phyloP scores from a whole-genome alignment of 148 eudicot genomes.

The Chenopodium suecicum region DNA sequence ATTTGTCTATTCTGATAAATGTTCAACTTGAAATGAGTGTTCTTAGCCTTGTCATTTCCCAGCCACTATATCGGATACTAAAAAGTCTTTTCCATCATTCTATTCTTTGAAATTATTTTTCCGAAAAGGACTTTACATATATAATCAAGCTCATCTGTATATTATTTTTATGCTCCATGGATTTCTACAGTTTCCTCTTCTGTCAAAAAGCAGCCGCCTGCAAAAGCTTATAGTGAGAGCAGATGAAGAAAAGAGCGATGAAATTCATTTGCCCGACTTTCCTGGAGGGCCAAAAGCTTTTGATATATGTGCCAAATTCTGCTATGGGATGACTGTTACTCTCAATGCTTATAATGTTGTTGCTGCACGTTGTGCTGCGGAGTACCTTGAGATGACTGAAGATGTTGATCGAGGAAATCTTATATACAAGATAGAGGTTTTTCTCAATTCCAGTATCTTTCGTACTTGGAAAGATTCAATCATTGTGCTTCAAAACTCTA shows the following conservation, averaged over 20 bases:
- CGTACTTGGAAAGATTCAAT: slow-evolving; percentile 93
- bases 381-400: slow-evolving; percentile 84
- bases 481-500: slow-evolving; percentile 65
- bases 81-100: neutral
- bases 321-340: slow-evolving; percentile 77
- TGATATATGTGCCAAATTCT: slow-evolving; percentile 85
- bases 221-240: slow-evolving; percentile 62
- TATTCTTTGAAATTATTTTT: too few species aligned
- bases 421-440: slow-evolving; percentile 71
- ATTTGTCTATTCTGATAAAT: neutral
- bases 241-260: slow-evolving; percentile 51
- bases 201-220: slow-evolving; percentile 71
- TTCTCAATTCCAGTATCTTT: slow-evolving; percentile 71
- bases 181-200: slow-evolving; percentile 66
- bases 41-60: neutral
- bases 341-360: slow-evolving; percentile 81
- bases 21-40: neutral
- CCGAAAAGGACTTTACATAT: neutral
- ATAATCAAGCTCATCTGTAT: neutral
- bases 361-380: slow-evolving; percentile 88
- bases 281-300: slow-evolving; percentile 88
- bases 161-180: neutral
- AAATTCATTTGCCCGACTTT: slow-evolving; percentile 50
- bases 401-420: slow-evolving; percentile 75
- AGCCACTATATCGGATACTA: neutral